phyloP scores from a whole-genome alignment of 306 rosid species.

The Carpinus fangiana region DNA sequence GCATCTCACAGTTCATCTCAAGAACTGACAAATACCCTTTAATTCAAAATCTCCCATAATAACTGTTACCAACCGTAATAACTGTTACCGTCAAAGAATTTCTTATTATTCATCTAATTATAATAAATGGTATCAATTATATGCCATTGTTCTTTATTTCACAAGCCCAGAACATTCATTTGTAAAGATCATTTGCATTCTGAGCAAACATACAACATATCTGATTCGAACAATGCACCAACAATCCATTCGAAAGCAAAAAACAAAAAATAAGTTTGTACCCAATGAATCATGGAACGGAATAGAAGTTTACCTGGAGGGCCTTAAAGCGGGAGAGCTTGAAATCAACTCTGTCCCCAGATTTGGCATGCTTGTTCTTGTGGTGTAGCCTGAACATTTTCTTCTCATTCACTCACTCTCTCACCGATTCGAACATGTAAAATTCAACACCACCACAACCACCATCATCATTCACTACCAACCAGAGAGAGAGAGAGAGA shows the following conservation, averaged over 20 bases:
- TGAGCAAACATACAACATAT: no score
- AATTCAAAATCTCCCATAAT: neutral
- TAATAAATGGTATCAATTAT: neutral
- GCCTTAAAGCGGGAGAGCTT: slow-evolving; percentile 60
- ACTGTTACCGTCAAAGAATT: neutral
- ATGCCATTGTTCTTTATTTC: neutral
- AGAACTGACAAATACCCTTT: neutral
- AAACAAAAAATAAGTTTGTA: neutral
- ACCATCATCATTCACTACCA: slow-evolving; percentile 56
- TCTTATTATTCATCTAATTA: neutral
- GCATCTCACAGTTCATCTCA: neutral
- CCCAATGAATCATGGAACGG: neutral
- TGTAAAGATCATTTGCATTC: neutral
- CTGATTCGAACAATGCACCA: neutral
- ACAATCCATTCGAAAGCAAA: neutral
- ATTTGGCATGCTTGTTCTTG: slow-evolving; percentile 54
- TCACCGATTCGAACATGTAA: slow-evolving; percentile 5
- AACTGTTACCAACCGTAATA: neutral
- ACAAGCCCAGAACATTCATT: neutral
- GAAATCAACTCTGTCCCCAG: slow-evolving; percentile 56
- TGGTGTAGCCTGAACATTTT: slow-evolving; percentile 80
- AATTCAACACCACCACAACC: slow-evolving; percentile 33
- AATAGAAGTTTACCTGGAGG: slow-evolving; percentile 36
- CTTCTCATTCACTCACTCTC: slow-evolving; percentile 23
- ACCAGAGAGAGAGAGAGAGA: slow-evolving; percentile 24